These are phyloP conservation scores for Blastomyces parvus DNA, from an alignment of 2,329 filamentous ascomycete species.

Conservation along the genomic window DNA sequence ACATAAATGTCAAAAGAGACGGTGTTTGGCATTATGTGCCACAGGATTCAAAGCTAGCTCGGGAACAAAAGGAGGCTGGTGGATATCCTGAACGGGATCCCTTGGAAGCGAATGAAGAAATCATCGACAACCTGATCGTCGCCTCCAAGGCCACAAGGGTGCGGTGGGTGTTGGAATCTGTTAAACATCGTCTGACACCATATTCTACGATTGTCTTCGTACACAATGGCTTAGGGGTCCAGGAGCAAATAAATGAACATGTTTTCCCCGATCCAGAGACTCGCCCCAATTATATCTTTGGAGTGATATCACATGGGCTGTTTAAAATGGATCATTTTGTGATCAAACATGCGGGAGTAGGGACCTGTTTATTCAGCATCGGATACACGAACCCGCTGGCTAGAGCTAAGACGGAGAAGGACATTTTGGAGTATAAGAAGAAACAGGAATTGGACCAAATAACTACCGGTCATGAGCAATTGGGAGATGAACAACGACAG, in stretches of 20 bases:
- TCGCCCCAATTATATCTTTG: slow-evolving; percentile 68
- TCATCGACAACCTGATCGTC: slow-evolving; percentile 66
- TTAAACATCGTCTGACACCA: slow-evolving; percentile 57
- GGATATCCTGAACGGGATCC: slow-evolving; percentile 1
- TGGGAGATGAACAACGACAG: background rate
- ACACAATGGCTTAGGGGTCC: slow-evolving; percentile 71
- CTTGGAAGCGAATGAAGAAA: slow-evolving; percentile 31
- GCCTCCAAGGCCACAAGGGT: slow-evolving; percentile 65
- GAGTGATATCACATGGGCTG: slow-evolving; percentile 53
- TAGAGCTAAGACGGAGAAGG: slow-evolving; percentile 15
- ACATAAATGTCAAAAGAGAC: slow-evolving; percentile 32
- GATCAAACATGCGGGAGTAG: slow-evolving; percentile 49
- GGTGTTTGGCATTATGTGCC: slow-evolving; percentile 23
- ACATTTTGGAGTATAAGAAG: background rate
- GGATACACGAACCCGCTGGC: slow-evolving; percentile 21
- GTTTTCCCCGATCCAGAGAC: slow-evolving; percentile 58
- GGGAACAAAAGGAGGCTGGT: slow-evolving; percentile 9
- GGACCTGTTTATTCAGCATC: slow-evolving; percentile 49
- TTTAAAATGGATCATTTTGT: slow-evolving; percentile 42
- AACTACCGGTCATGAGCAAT: background rate
- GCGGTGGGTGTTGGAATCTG: slow-evolving; percentile 53
- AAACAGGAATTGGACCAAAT: background rate
- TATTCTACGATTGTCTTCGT: slow-evolving; percentile 66
- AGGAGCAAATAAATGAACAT: slow-evolving; percentile 64
- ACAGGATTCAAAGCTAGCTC: slow-evolving; percentile 9